Evolutionary conservation across 192 early-diverging fungal genomes (phyloP), one percentile per base, ranked within the genome.

Genomic region (Obelidium mucronatum): DNA sequence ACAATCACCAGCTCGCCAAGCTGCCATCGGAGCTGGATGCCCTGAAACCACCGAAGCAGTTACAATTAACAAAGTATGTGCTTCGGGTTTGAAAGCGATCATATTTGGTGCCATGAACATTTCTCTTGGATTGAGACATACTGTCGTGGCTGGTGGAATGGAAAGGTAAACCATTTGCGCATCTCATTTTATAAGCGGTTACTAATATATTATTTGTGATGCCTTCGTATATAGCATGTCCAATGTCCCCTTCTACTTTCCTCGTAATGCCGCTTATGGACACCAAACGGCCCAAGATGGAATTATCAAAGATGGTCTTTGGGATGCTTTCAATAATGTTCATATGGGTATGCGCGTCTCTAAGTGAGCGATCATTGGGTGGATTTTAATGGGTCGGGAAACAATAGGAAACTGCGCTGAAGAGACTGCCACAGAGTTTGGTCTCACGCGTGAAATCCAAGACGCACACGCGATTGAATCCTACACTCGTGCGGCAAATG

Each of bases 41-140:
- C 90, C 90, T 35, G 85, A 89, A 52, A 85, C 91, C 19, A 96
- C 95, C 33, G 95, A 97, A 66, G 94, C 95, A 22, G 96, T 96
- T 2, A 97, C 97, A 62, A 92, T 99, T 85, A 99, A 99, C 87
- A 98, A 98, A 81, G 97, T 99, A 22, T 99, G 97, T 83, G 95
- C 96, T 11, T 96, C 95, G 1, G 97, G 96, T n/a, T 90, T 98
- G 92, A 99, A 99, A 87, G 92, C 97, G 3, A 89, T 96, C 62
- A 95, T 95, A 87, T 82, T 98, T 70, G 97, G 96, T 40, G 81
- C 95, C 8, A 94, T 96, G 82, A 87, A 86, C 76, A 87, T 99
- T 58, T 85, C 91, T 82, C 82, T 91, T 33, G 97, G 95, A 24
- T 82, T 85, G 33, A 90, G 93, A 76, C 78, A 89, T 36, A 83